phyloP scores from a whole-genome alignment of 257 asterid genomes.

The Solanum bukasovii region DNA sequence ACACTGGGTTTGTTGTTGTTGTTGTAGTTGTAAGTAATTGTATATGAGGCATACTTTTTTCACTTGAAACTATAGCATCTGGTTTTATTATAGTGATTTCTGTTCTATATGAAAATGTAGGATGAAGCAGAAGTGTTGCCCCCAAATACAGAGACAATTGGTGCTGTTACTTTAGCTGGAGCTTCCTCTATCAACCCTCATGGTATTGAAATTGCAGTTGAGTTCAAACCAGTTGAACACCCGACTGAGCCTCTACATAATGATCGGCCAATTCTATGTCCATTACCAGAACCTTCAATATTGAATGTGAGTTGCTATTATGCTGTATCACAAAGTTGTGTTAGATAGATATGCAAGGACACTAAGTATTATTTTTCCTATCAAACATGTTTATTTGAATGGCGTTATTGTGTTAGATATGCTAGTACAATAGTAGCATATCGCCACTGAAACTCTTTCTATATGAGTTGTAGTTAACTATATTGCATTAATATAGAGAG shows the following conservation, averaged over 20 bases:
- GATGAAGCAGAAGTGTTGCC: conserved; percentile 47
- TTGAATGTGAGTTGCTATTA: conserved; percentile 47
- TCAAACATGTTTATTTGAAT: neutral
- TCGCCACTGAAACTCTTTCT: neutral
- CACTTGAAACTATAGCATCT: neutral
- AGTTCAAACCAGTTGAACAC: conserved; percentile 80
- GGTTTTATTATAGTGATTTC: neutral
- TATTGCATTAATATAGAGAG: neutral
- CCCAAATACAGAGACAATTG: conserved; percentile 33
- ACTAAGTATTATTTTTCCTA: neutral
- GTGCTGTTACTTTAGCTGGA: conserved; percentile 22
- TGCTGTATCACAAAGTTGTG: neutral
- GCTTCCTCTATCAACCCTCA: conserved; percentile 40
- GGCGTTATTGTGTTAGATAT: neutral
- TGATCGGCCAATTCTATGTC: conserved; percentile 81
- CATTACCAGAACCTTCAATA: conserved; percentile 86
- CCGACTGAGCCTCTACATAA: conserved; percentile 79
- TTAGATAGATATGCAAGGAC: neutral
- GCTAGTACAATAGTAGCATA: neutral
- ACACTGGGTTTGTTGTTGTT: neutral
- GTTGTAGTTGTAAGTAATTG: neutral
- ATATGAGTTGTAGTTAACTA: neutral
- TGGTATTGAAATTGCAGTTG: conserved; percentile 62
- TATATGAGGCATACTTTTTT: neutral
- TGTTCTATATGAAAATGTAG: conserved; percentile 20